Conservation (phyloP, 208 protist species). For the Leishmania tarentolae region DNA sequence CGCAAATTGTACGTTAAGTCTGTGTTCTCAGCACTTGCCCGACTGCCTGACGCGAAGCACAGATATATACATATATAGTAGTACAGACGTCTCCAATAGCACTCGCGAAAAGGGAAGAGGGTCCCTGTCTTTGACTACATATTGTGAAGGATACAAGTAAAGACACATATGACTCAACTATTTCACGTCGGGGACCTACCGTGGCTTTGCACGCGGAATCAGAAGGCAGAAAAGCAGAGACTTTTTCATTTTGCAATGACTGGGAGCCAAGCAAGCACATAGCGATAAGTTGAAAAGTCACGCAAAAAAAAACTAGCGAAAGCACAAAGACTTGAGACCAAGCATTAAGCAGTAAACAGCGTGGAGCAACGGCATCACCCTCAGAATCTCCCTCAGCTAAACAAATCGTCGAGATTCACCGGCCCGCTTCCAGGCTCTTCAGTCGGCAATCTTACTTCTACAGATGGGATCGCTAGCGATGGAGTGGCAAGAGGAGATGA, state of each 20-base stretch:
- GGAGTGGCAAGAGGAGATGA: neutral
- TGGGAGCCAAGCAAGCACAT: neutral
- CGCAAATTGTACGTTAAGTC: too few relatives aligned
- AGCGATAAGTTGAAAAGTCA: neutral
- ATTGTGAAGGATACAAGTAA: neutral
- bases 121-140: neutral
- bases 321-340: neutral
- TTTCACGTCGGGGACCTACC: neutral
- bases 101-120: neutral
- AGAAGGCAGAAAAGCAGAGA: neutral
- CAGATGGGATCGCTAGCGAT: neutral
- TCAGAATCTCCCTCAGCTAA: constrained; percentile 6
- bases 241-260: neutral
- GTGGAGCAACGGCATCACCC: neutral
- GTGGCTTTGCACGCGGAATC: neutral
- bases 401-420: constrained; percentile 44
- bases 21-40: neutral
- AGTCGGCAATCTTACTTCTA: neutral
- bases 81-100: neutral
- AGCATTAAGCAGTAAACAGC: neutral
- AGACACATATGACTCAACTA: too few relatives aligned
- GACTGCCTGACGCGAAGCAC: neutral
- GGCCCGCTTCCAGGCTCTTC: neutral
- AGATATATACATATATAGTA: neutral
- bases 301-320: neutral